Evolutionary conservation across 257 asterid species (phyloP), one percentile per base, ranked within the genome.

Genomic region (Capsicum rhomboideum): DNA sequence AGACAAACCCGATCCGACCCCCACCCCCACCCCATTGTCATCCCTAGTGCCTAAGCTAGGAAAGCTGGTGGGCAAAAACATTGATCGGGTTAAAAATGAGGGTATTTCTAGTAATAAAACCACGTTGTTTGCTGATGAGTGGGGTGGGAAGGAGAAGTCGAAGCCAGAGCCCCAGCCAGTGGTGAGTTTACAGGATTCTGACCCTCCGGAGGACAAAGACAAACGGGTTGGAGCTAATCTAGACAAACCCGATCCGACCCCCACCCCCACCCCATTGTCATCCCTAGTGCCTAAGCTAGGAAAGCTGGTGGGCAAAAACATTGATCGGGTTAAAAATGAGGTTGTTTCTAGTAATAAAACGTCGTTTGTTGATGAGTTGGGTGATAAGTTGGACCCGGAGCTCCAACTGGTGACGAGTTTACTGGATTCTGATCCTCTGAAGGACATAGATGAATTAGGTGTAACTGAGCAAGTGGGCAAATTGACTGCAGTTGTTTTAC

Each of bases 101-200:
- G 52, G 56, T 28, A 80, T 3, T 40, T 66, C 75, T 1, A 87
- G 78, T 4, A 55, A 53, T 13, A 79, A 88, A 6, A 92, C 92
- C 1, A n/a, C 16, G 2, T n/a, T 84, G 4, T 20, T 85, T 37
- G 89, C 78, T 0, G 98, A 95, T 67, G 98, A 93, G 87, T 93
- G 97, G 99, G 99, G 97, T 1, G n/a, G n/a, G n/a, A n/a, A n/a
- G n/a, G 99, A 95, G 80, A 91, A 92, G 58, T 14, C 61, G 20
- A 93, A 82, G 34, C 90, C 94, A 0, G 96, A 94, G 64, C 87
- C 92, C 34, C 91, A 92, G 34, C 90, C 97, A 2, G 4, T 49
- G 0, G 74, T 91, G 58, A 87, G 54, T 64, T 85, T 91, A 82
- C 79, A 92, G 5, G 93, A 20, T 53, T 52, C 92, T 78, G 97